Percentiles rank a stretch among this genome's conserved stretches.
Conservation (phyloP, 805 yeast species). For the Metschnikowia koreensis region DNA sequence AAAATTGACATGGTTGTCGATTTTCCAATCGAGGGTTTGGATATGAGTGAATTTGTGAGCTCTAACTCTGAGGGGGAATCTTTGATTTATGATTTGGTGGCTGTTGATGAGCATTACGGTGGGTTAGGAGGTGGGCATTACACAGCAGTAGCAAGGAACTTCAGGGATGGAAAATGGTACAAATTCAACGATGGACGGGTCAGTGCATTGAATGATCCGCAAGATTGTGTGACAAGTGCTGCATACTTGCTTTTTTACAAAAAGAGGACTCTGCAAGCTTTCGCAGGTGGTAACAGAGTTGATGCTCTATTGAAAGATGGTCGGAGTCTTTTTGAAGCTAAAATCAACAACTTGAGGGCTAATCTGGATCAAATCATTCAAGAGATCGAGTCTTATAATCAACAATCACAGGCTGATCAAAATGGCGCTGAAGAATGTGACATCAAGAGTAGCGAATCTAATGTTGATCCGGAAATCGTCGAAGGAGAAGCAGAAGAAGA, state of each 20-base stretch:
- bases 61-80: constrained; percentile 22
- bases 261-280: constrained; percentile 39
- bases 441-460: constrained; percentile 11
- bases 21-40: constrained; percentile 82
- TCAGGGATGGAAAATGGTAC: constrained; percentile 77
- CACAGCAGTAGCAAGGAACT: constrained; percentile 84
- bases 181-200: constrained; percentile 87
- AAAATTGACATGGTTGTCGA: constrained; percentile 82
- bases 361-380: constrained; percentile 13
- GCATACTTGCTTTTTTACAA: constrained; percentile 88
- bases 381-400: constrained; percentile 14
- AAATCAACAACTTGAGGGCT: constrained; percentile 42
- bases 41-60: constrained; percentile 59
- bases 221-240: constrained; percentile 63
- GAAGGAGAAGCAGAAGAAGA: constrained; percentile 11
- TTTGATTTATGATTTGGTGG: constrained; percentile 77
- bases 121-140: constrained; percentile 98
- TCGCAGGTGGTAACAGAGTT: constrained; percentile 17
- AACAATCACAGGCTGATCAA: constrained; percentile 16
- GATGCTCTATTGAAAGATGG: constrained; percentile 39
- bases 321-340: constrained; percentile 41
- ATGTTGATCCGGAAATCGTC: not conserved
- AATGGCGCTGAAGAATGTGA: constrained; percentile 8
- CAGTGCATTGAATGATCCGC: constrained; percentile 52
- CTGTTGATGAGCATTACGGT: constrained; percentile 94